Evolutionary conservation across 1,284 basidiomycete species (phyloP).

Genomic region (Sporisorium scitamineum): DNA sequence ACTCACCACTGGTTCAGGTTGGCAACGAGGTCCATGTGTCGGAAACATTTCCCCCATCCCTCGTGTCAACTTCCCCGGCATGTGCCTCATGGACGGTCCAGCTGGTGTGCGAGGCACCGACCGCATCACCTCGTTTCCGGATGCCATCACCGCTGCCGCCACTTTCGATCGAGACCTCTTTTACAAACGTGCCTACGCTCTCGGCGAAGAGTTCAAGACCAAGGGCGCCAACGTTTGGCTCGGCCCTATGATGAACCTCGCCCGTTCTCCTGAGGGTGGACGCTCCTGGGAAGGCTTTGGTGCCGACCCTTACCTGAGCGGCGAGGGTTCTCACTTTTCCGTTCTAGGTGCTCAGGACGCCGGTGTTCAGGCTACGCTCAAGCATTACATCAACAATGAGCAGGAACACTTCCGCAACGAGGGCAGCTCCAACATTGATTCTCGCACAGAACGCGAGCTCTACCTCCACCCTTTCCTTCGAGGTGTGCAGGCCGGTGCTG

Average conservation of each 20-base stretch:
- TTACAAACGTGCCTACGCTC: constrained; percentile 78
- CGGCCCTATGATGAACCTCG: constrained; percentile 71
- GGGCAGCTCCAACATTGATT: constrained; percentile 73
- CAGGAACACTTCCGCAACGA: constrained; percentile 66
- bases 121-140: constrained; percentile 74
- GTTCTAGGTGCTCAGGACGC: constrained; percentile 61
- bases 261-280: constrained; percentile 77
- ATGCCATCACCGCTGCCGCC: constrained; percentile 79
- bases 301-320: constrained; percentile 61
- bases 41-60: constrained; percentile 71
- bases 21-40: constrained; percentile 56
- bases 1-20: constrained; percentile 70
- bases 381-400: constrained; percentile 69
- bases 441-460: constrained; percentile 76
- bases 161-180: constrained; percentile 80
- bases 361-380: constrained; percentile 68
- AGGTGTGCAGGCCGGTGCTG: constrained; percentile 71
- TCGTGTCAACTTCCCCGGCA: constrained; percentile 76
- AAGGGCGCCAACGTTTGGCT: constrained; percentile 83
- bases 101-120: constrained; percentile 74
- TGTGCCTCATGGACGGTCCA: constrained; percentile 75
- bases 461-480: constrained; percentile 64
- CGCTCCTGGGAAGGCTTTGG: constrained; percentile 81
- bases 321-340: constrained; percentile 57
- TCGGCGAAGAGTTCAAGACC: constrained; percentile 81